A percentile compares a stretch with the other conserved stretches of the same genome.
Conservation (phyloP, 2,329 filamentous ascomycete genomes). For the Cladophialophora yegresii region DNA sequence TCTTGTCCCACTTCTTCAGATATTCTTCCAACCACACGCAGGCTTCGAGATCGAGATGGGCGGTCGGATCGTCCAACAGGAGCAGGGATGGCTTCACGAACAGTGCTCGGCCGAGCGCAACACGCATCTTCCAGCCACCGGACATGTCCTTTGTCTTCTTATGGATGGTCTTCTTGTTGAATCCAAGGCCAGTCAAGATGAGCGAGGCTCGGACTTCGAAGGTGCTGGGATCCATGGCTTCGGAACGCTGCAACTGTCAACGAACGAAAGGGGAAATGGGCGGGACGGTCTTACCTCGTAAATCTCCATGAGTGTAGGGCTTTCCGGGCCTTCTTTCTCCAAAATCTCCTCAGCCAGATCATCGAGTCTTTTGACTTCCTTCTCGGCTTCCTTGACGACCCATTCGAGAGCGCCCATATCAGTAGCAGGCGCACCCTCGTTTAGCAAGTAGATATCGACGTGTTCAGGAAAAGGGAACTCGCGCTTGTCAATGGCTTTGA, state of each 20-base stretch:
- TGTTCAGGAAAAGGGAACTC: constrained; percentile 96
- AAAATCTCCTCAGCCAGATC: constrained; percentile 84
- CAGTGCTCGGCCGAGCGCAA: constrained; percentile 92
- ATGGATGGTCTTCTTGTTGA: constrained; percentile 96
- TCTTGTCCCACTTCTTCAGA: constrained; percentile 98
- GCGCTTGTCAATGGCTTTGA: constrained; percentile 90
- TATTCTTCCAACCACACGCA: constrained; percentile 99
- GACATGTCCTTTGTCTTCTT: constrained; percentile 99
- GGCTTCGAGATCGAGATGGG: constrained; percentile 98
- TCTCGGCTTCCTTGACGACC: constrained; percentile 93
- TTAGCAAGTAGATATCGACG: constrained; percentile 96
- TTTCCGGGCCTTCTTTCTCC: constrained; percentile 89
- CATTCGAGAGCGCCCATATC: constrained; percentile 93
- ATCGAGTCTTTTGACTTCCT: constrained; percentile 88
- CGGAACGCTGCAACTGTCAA: constrained; percentile 72
- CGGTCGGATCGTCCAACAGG: constrained; percentile 95
- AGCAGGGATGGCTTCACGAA: constrained; percentile 97
- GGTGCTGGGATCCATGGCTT: constrained; percentile 97
- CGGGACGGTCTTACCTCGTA: constrained; percentile 74
- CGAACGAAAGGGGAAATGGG: neutral
- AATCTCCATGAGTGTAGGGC: constrained; percentile 83
- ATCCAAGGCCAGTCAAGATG: constrained; percentile 96
- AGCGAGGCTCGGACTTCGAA: constrained; percentile 94
- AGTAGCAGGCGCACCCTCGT: constrained; percentile 88
- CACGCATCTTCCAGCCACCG: constrained; percentile 99